phyloP scores from a whole-genome alignment of 169 alveolate species.

The Eimeria praecox region DNA sequence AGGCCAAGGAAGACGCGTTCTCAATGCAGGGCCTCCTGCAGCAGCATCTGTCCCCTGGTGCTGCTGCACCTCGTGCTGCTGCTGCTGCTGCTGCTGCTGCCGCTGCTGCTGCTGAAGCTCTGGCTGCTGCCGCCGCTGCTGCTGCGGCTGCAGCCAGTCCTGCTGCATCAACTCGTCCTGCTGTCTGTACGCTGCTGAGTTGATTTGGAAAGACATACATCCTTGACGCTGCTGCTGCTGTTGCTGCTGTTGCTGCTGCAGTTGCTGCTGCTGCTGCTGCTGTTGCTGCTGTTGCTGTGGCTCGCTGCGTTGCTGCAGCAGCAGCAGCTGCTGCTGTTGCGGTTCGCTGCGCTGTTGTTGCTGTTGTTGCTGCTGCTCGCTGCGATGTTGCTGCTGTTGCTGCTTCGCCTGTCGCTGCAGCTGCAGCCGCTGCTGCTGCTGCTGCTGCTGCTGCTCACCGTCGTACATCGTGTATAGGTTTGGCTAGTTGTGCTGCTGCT shows the following conservation, averaged over 20 bases:
- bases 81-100: background rate
- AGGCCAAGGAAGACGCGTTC: background rate
- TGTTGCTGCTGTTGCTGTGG: background rate
- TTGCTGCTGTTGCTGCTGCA: slow-evolving; percentile 14
- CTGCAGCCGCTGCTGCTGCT: background rate
- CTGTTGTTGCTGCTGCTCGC: background rate
- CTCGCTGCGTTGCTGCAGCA: background rate
- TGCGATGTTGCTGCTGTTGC: background rate
- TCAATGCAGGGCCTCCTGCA: slow-evolving; percentile 34
- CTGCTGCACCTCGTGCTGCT: background rate
- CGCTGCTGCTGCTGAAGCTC: no score
- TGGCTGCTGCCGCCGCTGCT: background rate
- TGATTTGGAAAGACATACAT: background rate
- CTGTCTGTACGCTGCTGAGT: background rate
- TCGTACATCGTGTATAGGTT: background rate
- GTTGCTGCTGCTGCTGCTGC: background rate
- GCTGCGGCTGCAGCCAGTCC: slow-evolving; percentile 38
- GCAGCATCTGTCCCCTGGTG: slow-evolving; percentile 46
- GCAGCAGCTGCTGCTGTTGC: slow-evolving; percentile 13
- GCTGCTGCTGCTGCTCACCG: slow-evolving; percentile 3
- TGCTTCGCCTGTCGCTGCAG: background rate
- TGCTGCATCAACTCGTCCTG: slow-evolving; percentile 3
- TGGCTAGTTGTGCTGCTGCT: background rate
- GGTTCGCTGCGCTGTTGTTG: slow-evolving; percentile 36
- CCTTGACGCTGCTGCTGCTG: slow-evolving; percentile 20